Evolutionary conservation across 2,329 filamentous ascomycete genomes (phyloP).

Genomic region (Thielaviopsis punctulata): DNA sequence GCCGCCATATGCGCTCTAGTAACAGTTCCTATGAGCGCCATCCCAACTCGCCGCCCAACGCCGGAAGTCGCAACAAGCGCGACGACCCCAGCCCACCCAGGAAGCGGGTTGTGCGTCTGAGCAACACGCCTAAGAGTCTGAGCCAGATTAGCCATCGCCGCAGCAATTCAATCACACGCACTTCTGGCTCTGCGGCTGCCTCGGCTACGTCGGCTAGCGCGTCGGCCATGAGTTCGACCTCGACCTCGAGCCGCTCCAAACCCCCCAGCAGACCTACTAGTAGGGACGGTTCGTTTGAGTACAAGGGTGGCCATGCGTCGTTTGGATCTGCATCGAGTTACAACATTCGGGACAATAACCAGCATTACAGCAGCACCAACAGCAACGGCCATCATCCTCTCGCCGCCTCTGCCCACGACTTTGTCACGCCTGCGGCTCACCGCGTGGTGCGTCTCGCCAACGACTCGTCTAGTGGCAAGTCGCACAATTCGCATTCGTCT

Average conservation of each 20-base stretch:
- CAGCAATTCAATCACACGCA: constrained; percentile 32
- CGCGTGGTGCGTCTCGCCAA: constrained; percentile 38
- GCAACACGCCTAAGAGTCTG: constrained; percentile 30
- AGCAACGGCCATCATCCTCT: constrained; percentile 3
- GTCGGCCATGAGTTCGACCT: constrained; percentile 10
- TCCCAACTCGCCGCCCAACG: constrained; percentile 22
- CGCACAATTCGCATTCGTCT: constrained; percentile 12
- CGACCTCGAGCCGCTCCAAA: constrained; percentile 17
- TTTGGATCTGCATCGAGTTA: constrained; percentile 1
- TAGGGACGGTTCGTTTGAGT: constrained; percentile 25
- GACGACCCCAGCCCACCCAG: constrained; percentile 35
- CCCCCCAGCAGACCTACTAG: constrained; percentile 24
- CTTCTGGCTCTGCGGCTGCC: constrained; percentile 10
- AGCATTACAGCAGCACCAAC: constrained; percentile 4
- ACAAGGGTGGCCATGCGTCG: constrained; percentile 16
- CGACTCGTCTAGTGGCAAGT: constrained; percentile 26
- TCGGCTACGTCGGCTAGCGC: constrained; percentile 7
- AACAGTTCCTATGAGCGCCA: constrained; percentile 26
- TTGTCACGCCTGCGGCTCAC: constrained; percentile 36
- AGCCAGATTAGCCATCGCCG: constrained; percentile 27
- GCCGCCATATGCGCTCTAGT: constrained; percentile 30
- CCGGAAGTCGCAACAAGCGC: constrained; percentile 26
- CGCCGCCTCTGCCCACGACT: constrained; percentile 17
- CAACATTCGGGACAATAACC: not conserved
- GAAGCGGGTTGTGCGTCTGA: constrained; percentile 41